Base-by-base conservation (phyloP, 352 stramenopile species). In the Phytopythium boreale region DNA sequence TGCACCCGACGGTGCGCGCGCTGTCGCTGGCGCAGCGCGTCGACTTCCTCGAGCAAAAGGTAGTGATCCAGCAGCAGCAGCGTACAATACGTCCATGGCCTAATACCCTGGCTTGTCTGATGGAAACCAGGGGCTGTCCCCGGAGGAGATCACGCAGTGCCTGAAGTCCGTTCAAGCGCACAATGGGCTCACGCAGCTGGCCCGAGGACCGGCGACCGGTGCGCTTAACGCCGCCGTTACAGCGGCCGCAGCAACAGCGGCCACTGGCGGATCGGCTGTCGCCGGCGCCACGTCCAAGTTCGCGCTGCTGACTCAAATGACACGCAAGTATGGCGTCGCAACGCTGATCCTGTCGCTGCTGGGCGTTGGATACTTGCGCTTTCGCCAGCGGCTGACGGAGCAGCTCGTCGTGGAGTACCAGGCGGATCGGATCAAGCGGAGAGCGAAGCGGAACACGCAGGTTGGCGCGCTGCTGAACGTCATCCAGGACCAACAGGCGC, bases 21-120 rank as follows among this genome's bases (percentile, higher is more conserved):
- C 69, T 90, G 47, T 89, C 83, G 4, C 75, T 92, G 9, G 81
- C 83, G 24, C 76, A 92, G 63, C 80, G 81, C 46, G 83, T 92
- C 19, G 83, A 89, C 49, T 92, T 92, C 49, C 63, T 92, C 12
- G 83, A 92, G 73, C 75, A 83, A 49, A 92, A 92, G 64, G 74
- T 77, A 44, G 20, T 22, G 26, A 50, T 29, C 12, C 11, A 47
- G 46, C 31, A 20, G 14, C 20, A 12, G 12, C 31, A 29, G 9
- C 53, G 5, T 24, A 26, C 26, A 29, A 50, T 19, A 41, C n/a
- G n/a, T n/a, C 17, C 29, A 12, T 56, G 27, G 17, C 31, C 26
- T 34, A 15, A 24, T 20, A 27, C 22, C 8, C 5, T 24, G 24
- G 26, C 4, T 20, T 51, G 9, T 29, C 19, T n/a, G 4, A 17